phyloP scores from a whole-genome alignment of 768 basidiomycete genomes.

The Piloderma croceum region DNA sequence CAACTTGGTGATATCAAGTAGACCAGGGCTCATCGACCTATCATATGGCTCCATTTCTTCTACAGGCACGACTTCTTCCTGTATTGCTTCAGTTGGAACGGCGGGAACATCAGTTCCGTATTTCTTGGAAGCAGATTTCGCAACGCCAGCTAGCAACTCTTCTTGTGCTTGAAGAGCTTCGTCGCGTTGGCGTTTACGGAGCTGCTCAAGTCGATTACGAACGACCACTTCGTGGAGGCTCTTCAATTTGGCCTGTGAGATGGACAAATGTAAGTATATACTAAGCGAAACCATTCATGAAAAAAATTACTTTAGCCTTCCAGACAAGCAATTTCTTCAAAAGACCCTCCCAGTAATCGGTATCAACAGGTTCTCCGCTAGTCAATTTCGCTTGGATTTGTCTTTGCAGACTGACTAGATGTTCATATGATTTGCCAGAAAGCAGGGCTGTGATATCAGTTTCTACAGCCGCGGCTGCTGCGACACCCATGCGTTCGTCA shows the following conservation, averaged over 20 bases:
- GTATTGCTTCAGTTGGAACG: slow-evolving; percentile 26
- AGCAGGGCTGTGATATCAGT: slow-evolving; percentile 76
- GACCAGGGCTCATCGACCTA: slow-evolving; percentile 79
- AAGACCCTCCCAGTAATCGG: slow-evolving; percentile 95
- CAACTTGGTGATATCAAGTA: slow-evolving; percentile 66
- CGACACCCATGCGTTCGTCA: slow-evolving; percentile 57
- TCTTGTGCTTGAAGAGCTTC: slow-evolving; percentile 93
- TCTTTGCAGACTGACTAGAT: slow-evolving; percentile 76
- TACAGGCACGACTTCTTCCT: slow-evolving; percentile 28
- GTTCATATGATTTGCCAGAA: slow-evolving; percentile 79
- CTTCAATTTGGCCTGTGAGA: slow-evolving; percentile 77
- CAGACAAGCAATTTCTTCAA: slow-evolving; percentile 90
- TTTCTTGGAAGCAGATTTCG: slow-evolving; percentile 48
- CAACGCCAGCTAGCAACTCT: slow-evolving; percentile 79
- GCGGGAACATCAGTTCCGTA: slow-evolving; percentile 32
- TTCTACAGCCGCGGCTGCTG: slow-evolving; percentile 77
- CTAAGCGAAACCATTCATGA: background rate
- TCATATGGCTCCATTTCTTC: slow-evolving; percentile 78
- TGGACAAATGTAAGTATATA: slow-evolving; percentile 7
- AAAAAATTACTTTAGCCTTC: slow-evolving; percentile 81
- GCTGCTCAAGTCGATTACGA: slow-evolving; percentile 90
- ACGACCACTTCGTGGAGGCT: slow-evolving; percentile 94
- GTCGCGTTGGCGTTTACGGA: slow-evolving; percentile 92
- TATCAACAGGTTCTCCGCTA: slow-evolving; percentile 92
- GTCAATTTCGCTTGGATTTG: slow-evolving; percentile 84